phyloP scores from a whole-genome alignment of 306 rosid species.

The Pyrus betulifolia region DNA sequence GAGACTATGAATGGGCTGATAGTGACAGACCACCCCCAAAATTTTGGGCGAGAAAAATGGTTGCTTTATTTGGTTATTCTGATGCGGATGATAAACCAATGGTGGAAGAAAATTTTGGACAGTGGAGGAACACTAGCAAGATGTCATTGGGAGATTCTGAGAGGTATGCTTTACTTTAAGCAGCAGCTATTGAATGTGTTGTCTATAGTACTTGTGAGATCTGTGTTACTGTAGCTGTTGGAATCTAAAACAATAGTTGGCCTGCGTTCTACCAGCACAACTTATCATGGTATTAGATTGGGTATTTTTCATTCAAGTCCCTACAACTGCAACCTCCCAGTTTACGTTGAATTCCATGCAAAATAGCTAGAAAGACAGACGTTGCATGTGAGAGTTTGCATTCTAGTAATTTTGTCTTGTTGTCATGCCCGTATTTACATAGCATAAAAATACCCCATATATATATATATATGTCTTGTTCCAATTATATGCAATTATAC shows the following conservation, averaged over 20 bases:
- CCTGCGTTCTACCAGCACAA: neutral
- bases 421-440: neutral
- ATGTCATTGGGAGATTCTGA: constrained; percentile 30
- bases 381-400: neutral
- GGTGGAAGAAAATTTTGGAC: constrained; percentile 25
- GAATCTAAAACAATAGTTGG: neutral
- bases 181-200: neutral
- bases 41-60: constrained; percentile 73
- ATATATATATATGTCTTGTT: neutral
- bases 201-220: neutral
- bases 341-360: neutral
- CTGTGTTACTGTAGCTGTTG: neutral
- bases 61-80: constrained; percentile 67
- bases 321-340: neutral
- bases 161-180: constrained; percentile 36
- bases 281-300: neutral
- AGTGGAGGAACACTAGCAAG: constrained; percentile 28
- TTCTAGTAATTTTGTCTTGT: neutral
- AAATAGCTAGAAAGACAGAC: neutral
- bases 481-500: neutral
- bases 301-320: neutral
- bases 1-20: constrained; percentile 96
- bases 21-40: constrained; percentile 78
- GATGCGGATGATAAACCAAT: constrained; percentile 29
- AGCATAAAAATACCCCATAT: neutral